phyloP scores from a whole-genome alignment of 2,329 filamentous ascomycete genomes.

The Emergomyces pasteurianus region DNA sequence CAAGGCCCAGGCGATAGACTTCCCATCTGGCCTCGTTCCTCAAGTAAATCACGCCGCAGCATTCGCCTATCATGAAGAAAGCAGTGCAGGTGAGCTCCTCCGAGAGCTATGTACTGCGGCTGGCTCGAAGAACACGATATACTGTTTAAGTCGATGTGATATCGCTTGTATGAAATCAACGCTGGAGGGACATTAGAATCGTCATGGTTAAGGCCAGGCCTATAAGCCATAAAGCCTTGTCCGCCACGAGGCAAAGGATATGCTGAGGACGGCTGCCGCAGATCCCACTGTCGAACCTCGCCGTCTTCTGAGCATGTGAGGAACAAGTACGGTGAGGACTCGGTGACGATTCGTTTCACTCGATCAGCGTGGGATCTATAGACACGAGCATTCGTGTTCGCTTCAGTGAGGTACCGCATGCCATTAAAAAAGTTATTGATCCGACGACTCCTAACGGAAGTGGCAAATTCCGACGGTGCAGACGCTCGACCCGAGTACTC shows the following conservation, averaged over 20 bases:
- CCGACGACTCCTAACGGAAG: slow-evolving; percentile 37
- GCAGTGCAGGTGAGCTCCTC: slow-evolving; percentile 56
- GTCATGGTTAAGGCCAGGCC: slow-evolving; percentile 30
- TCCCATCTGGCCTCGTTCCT: slow-evolving; percentile 40
- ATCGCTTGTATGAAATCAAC: slow-evolving; percentile 54
- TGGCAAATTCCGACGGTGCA: slow-evolving; percentile 30
- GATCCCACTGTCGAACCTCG: slow-evolving; percentile 57
- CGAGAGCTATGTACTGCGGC: slow-evolving; percentile 57
- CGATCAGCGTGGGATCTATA: slow-evolving; percentile 54
- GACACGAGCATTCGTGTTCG: slow-evolving; percentile 49
- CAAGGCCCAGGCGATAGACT: slow-evolving; percentile 29
- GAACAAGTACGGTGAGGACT: slow-evolving; percentile 56
- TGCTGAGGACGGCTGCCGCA: slow-evolving; percentile 51
- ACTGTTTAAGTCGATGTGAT: slow-evolving; percentile 52
- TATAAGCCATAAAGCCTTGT: slow-evolving; percentile 33
- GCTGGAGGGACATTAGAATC: slow-evolving; percentile 47
- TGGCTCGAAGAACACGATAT: slow-evolving; percentile 57
- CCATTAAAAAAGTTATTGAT: slow-evolving; percentile 43
- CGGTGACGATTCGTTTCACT: slow-evolving; percentile 57
- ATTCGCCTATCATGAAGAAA: slow-evolving; percentile 59
- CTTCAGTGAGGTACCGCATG: slow-evolving; percentile 43
- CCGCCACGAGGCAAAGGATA: slow-evolving; percentile 43
- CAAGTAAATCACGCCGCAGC: slow-evolving; percentile 47
- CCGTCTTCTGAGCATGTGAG: slow-evolving; percentile 59
- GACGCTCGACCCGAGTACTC: slow-evolving; percentile 45